Base-by-base conservation (phyloP, 164 flowering plant genomes). In the Chloranthus sessilifolius region DNA sequence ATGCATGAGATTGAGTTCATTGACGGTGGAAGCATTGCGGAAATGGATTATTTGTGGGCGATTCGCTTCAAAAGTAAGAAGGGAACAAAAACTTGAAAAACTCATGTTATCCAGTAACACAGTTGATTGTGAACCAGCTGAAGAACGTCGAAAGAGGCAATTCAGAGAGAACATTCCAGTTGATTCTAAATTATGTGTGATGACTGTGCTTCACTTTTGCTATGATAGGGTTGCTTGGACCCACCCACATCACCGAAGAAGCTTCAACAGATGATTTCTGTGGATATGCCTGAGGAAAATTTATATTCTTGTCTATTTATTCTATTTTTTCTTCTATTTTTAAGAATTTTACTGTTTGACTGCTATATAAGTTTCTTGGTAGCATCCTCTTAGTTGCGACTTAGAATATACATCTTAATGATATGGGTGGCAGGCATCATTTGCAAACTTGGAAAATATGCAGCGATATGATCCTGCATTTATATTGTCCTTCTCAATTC, bases 1-100 rank as follows among this genome's bases (percentile, higher is more conserved):
- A 74, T 92, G 67, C 54, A 34, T 45, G 82, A 80, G 40, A 76
- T 88, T 43, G 81, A 79, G 58, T 63, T 74, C 15, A 36, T 25
- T 49, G 60, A 49, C 11, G 14, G 45, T 43, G 70, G 59, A 23
- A 47, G 41, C 53, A 36, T 81, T 27, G 67, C 81, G 50, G 77
- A 79, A 34, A 62, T 75, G 75, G 94, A 83, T 67, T 85, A 72
- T 48, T 63, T 88, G n/a, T 92, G 98, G 98, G 98, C 96, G 52
- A 56, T 77, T 89, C 63, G 82, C 79, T 51, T 47, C 62, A 33
- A 77, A 55, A 62, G 30, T 75, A 26, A 72, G 70, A 65, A 69
- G 72, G 52, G 92, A 71, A 52, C 62, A 50, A 40, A 55, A 30
- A 14, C 47, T 61, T 46, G 92, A 71, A 53, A 58, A 56, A 60